Percentiles rank a stretch among this genome's conserved stretches.
These are phyloP conservation scores for Lichtheimia ramosa DNA, from an alignment of 371 early-diverging fungal genomes.

Conservation along the genomic window DNA sequence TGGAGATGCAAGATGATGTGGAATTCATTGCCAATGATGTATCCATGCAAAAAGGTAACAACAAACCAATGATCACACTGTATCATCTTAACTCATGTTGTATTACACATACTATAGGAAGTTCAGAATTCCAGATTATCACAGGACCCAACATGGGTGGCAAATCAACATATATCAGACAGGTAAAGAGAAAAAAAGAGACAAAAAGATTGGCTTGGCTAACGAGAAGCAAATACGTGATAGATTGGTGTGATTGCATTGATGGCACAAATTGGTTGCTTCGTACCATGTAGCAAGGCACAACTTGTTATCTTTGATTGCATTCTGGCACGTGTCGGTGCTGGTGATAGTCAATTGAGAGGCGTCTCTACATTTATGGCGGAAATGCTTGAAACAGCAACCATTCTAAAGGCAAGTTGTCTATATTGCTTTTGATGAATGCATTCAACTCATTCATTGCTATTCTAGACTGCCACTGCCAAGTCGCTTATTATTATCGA, in stretches of 20 bases:
- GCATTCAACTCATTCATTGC: too few relatives aligned
- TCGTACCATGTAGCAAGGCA: slow-evolving; percentile 93
- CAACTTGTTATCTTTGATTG: slow-evolving; percentile 85
- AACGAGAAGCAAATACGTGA: background rate
- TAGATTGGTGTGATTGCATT: slow-evolving; percentile 89
- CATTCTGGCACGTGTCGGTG: slow-evolving; percentile 95
- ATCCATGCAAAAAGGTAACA: slow-evolving; percentile 62
- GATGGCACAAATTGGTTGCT: slow-evolving; percentile 98
- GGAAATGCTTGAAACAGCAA: slow-evolving; percentile 98
- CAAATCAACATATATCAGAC: slow-evolving; percentile 96
- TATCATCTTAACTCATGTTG: too few relatives aligned
- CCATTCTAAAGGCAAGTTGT: slow-evolving; percentile 76
- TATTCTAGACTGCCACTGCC: slow-evolving; percentile 67
- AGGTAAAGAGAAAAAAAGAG: slow-evolving; percentile 54
- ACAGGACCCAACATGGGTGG: slow-evolving; percentile 98
- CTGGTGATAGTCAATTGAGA: slow-evolving; percentile 92
- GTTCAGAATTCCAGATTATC: slow-evolving; percentile 72
- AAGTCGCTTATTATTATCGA: slow-evolving; percentile 97
- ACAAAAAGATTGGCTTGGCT: background rate
- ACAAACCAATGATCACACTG: too few relatives aligned
- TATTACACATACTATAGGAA: too few relatives aligned
- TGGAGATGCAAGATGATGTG: slow-evolving; percentile 93
- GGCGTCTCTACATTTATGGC: slow-evolving; percentile 99
- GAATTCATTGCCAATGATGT: slow-evolving; percentile 95
- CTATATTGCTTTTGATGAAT: background rate